phyloP scores from a whole-genome alignment of 78 protist genomes.

The Tieghemostelium lacteum region DNA sequence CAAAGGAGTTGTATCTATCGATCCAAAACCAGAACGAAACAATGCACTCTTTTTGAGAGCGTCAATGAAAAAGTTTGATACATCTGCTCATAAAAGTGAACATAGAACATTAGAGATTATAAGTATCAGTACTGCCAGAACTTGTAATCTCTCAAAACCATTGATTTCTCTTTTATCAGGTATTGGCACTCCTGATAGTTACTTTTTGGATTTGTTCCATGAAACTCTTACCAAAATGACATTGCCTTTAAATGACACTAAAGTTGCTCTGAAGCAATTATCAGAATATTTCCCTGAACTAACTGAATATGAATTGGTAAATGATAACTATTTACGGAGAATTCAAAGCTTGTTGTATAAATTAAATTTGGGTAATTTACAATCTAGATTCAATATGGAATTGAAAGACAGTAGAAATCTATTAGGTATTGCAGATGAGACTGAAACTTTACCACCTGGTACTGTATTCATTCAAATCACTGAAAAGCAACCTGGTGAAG shows the following conservation, averaged over 20 bases:
- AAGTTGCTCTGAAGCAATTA: not conserved
- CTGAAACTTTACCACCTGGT: slow-evolving; percentile 16
- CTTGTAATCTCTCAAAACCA: slow-evolving; percentile 58
- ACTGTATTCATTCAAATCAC: slow-evolving; percentile 50
- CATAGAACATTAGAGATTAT: slow-evolving; percentile 53
- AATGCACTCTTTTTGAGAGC: slow-evolving; percentile 2
- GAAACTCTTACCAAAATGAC: not conserved
- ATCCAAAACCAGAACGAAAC: not conserved
- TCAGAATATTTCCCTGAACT: not conserved
- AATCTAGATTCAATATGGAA: slow-evolving; percentile 23
- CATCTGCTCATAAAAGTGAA: not conserved
- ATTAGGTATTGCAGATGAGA: slow-evolving; percentile 56
- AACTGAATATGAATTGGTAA: slow-evolving; percentile 6
- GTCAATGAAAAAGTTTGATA: slow-evolving; percentile 40
- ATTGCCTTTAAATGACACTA: not conserved
- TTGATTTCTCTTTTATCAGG: slow-evolving; percentile 19
- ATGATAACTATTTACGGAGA: slow-evolving; percentile 30
- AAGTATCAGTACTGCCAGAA: not conserved
- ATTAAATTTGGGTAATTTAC: not conserved
- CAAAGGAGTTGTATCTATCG: slow-evolving; percentile 63
- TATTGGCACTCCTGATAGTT: slow-evolving; percentile 41
- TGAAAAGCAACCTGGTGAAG: not conserved
- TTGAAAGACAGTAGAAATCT: slow-evolving; percentile 23
- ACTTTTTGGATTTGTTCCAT: slow-evolving; percentile 1
- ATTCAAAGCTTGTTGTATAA: not conserved